phyloP scores from a whole-genome alignment of 2,329 filamentous ascomycete genomes.

The Berkeleyomyces basicola region DNA sequence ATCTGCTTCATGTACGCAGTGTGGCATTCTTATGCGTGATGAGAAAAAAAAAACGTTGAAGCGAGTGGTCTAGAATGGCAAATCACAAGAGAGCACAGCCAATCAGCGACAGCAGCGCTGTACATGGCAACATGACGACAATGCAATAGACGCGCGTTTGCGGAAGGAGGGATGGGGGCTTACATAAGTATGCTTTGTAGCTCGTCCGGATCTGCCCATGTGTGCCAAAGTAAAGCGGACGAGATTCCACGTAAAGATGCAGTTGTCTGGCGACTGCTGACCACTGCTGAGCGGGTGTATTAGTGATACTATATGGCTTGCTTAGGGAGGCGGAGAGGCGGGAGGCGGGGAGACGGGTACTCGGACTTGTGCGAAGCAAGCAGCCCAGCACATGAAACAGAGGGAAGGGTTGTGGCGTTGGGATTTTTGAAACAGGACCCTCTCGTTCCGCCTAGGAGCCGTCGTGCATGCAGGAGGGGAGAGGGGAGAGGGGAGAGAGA shows the following conservation, averaged over 20 bases:
- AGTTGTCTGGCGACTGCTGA: too few relatives aligned
- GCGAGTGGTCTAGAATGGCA: not conserved
- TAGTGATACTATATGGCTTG: too few relatives aligned
- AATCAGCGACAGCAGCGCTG: not conserved
- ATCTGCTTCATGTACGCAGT: not conserved
- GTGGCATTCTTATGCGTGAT: not conserved
- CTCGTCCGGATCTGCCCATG: not conserved
- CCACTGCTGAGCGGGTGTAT: too few relatives aligned
- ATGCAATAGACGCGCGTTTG: conserved; percentile 1
- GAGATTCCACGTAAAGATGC: too few relatives aligned
- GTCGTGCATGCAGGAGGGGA: not conserved
- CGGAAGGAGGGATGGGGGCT: not conserved
- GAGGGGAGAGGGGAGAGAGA: not conserved
- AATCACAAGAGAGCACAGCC: not conserved
- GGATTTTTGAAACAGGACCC: not conserved
- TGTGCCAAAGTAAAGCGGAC: too few relatives aligned
- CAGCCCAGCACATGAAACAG: not conserved
- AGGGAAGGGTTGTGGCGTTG: not conserved
- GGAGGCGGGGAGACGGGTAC: not conserved
- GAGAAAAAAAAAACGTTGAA: not conserved
- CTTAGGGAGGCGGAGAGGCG: not conserved
- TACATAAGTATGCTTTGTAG: not conserved
- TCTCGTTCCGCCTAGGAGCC: not conserved
- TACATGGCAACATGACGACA: not conserved
- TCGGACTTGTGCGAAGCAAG: not conserved